Conservation (phyloP, 441 rosid genomes). For the Cnidoscolus chayamansa region DNA sequence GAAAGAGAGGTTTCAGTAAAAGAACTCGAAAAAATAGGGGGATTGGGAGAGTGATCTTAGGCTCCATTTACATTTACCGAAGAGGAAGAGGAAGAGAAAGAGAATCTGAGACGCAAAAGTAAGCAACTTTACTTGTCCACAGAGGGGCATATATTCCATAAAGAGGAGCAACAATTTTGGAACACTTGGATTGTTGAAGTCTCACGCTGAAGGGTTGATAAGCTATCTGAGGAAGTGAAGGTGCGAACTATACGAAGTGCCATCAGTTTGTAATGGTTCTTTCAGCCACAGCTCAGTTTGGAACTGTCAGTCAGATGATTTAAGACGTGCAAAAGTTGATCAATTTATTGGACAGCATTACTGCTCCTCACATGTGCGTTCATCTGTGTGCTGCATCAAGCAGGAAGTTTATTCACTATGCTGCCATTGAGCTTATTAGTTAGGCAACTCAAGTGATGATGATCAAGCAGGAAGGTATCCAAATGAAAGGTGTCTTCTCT, state of each 20-base stretch:
- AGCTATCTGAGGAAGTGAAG: not conserved
- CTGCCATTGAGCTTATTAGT: not conserved
- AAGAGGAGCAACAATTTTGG: not conserved
- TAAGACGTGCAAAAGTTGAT: not conserved
- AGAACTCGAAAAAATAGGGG: slow-evolving; percentile 51
- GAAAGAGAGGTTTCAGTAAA: slow-evolving; percentile 43
- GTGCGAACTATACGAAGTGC: not conserved
- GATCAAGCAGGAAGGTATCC: slow-evolving; percentile 2
- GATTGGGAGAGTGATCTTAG: slow-evolving; percentile 48
- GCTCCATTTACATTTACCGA: slow-evolving; percentile 39
- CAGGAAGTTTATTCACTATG: not conserved
- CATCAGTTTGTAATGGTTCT: not conserved
- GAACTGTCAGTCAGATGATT: not conserved
- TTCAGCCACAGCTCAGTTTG: not conserved
- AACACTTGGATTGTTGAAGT: not conserved
- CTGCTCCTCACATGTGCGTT: too few species aligned
- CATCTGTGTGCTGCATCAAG: not conserved
- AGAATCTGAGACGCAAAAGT: slow-evolving; percentile 45
- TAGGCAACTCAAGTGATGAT: not conserved
- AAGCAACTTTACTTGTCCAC: not conserved
- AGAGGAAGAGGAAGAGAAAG: slow-evolving; percentile 61
- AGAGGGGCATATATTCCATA: too few species aligned
- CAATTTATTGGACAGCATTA: not conserved
- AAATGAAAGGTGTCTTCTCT: not conserved
- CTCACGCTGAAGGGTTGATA: slow-evolving; percentile 1